Evolutionary conservation across 176 grass and related monocot species (phyloP).

Genomic region (Hordeum vulgare): DNA sequence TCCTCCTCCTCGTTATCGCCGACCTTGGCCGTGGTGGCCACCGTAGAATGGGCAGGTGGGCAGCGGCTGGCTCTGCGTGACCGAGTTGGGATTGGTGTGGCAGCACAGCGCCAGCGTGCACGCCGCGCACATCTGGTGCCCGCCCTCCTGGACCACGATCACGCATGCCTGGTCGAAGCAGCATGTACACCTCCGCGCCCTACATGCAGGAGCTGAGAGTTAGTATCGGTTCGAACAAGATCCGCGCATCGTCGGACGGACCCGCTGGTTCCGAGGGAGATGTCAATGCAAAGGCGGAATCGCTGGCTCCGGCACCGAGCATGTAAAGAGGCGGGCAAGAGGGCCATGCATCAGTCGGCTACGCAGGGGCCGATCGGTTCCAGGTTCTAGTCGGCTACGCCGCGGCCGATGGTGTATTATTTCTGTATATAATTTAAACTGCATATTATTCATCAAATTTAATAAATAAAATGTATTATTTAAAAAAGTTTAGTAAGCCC

Average conservation of each 20-base stretch:
- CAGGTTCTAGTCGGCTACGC: too few species aligned
- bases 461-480: too few species aligned
- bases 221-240: slow-evolving; percentile 15
- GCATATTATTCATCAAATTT: too few species aligned
- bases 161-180: slow-evolving; percentile 89
- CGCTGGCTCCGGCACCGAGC: too few species aligned
- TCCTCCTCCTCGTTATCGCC: background rate
- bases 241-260: background rate
- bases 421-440: too few species aligned
- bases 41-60: slow-evolving; percentile 89
- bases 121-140: slow-evolving; percentile 94
- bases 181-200: slow-evolving; percentile 61
- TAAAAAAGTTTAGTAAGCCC: too few species aligned
- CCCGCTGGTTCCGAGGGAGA: background rate
- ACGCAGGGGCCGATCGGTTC: too few species aligned
- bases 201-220: background rate
- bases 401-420: too few species aligned
- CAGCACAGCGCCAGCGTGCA: slow-evolving; percentile 96
- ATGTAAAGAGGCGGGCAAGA: too few species aligned
- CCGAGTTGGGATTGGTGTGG: slow-evolving; percentile 71
- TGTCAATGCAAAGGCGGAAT: background rate
- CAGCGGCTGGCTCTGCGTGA: slow-evolving; percentile 45
- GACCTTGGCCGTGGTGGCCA: slow-evolving; percentile 38
- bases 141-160: slow-evolving; percentile 81
- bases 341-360: too few species aligned